These are phyloP conservation scores for Boletus smithii DNA, from an alignment of 1,284 basidiomycete species.

Conservation along the genomic window DNA sequence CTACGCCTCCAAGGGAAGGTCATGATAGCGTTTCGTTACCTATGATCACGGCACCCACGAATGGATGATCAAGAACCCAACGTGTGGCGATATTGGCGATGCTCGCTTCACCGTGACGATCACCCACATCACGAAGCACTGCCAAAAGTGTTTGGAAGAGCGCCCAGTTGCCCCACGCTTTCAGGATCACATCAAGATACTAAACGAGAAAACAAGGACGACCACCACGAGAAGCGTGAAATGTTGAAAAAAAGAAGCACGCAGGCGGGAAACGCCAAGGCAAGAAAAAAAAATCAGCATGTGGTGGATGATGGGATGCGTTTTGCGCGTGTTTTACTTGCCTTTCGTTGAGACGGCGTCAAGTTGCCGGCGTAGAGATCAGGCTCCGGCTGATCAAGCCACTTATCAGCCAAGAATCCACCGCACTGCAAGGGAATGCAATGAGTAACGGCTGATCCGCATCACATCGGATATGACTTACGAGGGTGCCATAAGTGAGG, in stretches of 20 bases:
- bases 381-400: slow-evolving; percentile 65
- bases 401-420: slow-evolving; percentile 75
- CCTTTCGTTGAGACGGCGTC: slow-evolving; percentile 81
- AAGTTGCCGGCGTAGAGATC: slow-evolving; percentile 59
- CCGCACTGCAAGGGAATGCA: slow-evolving; percentile 58
- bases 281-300: no score
- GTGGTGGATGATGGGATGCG: neutral
- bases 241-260: no score
- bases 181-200: slow-evolving; percentile 80
- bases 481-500: slow-evolving; percentile 77
- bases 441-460: slow-evolving; percentile 6
- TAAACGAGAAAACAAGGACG: no score
- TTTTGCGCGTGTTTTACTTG: slow-evolving; percentile 26
- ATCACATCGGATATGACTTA: slow-evolving; percentile 34
- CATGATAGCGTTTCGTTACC: slow-evolving; percentile 42
- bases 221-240: neutral
- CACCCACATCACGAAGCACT: slow-evolving; percentile 60
- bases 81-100: slow-evolving; percentile 76
- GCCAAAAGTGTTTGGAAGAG: slow-evolving; percentile 67
- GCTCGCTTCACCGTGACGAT: slow-evolving; percentile 62
- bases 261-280: no score
- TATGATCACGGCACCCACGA: slow-evolving; percentile 75
- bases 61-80: slow-evolving; percentile 77
- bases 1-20: slow-evolving; percentile 2
- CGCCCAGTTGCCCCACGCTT: slow-evolving; percentile 73